These are phyloP conservation scores for Debaryomycetaceae sp. DNA, from an alignment of 1,139 yeast genomes.

Conservation along the genomic window DNA sequence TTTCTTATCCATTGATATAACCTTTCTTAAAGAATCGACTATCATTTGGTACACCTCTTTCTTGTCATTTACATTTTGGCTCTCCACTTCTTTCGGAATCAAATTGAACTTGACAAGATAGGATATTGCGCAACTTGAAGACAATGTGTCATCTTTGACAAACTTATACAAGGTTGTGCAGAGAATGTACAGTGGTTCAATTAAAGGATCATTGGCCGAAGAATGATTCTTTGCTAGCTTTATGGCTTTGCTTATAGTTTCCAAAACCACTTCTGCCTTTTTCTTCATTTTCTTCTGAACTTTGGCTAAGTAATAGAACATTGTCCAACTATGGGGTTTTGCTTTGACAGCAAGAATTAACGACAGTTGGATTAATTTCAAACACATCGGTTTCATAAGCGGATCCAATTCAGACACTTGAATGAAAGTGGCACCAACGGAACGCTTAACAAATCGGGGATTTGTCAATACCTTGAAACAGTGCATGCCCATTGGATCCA, in stretches of 20 bases:
- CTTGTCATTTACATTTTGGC: conserved; percentile 12
- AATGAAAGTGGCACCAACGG: conserved; percentile 23
- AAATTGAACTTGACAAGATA: conserved; percentile 32
- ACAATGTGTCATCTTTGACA: conserved; percentile 34
- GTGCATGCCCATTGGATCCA: conserved; percentile 66
- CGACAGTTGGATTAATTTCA: conserved; percentile 35
- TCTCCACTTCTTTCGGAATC: conserved; percentile 4
- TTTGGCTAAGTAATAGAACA: conserved; percentile 58
- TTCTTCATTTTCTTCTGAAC: conserved; percentile 48
- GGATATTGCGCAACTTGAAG: conserved; percentile 32
- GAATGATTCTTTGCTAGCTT: conserved; percentile 37
- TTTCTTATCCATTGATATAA: conserved; percentile 65
- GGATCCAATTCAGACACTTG: conserved; percentile 20
- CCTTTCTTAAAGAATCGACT: conserved; percentile 25
- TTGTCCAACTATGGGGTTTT: conserved; percentile 57
- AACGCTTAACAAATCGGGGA: conserved; percentile 31
- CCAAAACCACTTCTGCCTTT: conserved; percentile 29
- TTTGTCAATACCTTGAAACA: conserved; percentile 42
- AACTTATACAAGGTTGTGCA: conserved; percentile 61
- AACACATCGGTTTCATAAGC: conserved; percentile 24
- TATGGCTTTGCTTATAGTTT: conserved; percentile 41
- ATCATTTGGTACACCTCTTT: conserved; percentile 22
- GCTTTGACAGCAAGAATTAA: conserved; percentile 43
- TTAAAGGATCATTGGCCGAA: conserved; percentile 48
- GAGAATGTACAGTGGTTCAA: conserved; percentile 74